Percentiles rank a stretch among this genome's conserved stretches.
Conservation (phyloP, 2,329 filamentous ascomycete genomes). For the Fusarium pilosicola region DNA sequence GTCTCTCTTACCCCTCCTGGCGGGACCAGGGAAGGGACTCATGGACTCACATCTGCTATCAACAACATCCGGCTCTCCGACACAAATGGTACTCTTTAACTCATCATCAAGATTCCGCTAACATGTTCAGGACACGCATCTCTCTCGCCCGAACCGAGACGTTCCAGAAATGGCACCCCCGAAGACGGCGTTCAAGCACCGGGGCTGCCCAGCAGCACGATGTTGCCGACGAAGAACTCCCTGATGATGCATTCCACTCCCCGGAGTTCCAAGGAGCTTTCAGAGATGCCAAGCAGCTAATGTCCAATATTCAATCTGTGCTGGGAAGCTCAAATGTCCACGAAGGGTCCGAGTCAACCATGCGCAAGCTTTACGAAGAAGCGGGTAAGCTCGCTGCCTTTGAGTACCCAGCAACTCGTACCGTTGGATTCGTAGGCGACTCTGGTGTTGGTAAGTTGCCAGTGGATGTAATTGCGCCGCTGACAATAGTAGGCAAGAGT, state of each 20-base stretch:
- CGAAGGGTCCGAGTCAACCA: slow-evolving; percentile 51
- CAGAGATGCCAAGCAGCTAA: slow-evolving; percentile 47
- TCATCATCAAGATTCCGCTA: not conserved
- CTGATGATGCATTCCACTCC: slow-evolving; percentile 50
- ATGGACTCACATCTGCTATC: not conserved
- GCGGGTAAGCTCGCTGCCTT: slow-evolving; percentile 50
- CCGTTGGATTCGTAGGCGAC: slow-evolving; percentile 59
- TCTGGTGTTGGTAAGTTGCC: slow-evolving; percentile 55
- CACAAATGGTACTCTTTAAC: not conserved
- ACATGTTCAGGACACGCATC: not conserved
- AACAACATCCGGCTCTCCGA: slow-evolving; percentile 15
- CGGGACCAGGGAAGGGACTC: not conserved
- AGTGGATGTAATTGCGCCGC: not conserved
- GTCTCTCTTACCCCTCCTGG: slow-evolving; percentile 21
- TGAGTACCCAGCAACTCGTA: slow-evolving; percentile 51
- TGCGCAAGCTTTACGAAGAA: slow-evolving; percentile 48
- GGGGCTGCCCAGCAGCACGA: slow-evolving; percentile 20
- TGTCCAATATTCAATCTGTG: slow-evolving; percentile 44
- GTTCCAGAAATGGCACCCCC: not conserved
- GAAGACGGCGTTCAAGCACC: slow-evolving; percentile 20
- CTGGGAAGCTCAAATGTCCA: slow-evolving; percentile 51
- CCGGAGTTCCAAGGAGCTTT: slow-evolving; percentile 50
- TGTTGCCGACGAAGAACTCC: slow-evolving; percentile 47
- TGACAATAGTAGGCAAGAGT: slow-evolving; percentile 53
- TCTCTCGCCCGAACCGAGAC: slow-evolving; percentile 15